Evolutionary conservation across 805 yeast species (phyloP).

Genomic region (Soucietia sequanensis): DNA sequence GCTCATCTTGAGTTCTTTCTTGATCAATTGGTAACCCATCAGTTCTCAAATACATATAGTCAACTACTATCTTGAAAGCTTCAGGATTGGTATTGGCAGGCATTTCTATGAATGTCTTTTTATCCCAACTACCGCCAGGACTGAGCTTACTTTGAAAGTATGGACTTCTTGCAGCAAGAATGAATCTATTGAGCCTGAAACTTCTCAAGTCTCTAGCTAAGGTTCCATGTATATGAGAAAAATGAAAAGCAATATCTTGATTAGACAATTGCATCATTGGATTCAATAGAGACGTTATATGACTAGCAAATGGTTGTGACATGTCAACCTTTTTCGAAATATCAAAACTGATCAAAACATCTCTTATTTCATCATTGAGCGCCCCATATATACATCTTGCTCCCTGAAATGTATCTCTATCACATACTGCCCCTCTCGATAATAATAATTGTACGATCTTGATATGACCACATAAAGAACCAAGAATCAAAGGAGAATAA

Average conservation of each 20-base stretch:
- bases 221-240: conserved; percentile 16
- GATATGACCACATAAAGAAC: conserved; percentile 74
- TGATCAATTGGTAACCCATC: conserved; percentile 25
- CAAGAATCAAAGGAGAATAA: conserved; percentile 70
- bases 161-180: conserved; percentile 34
- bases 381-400: conserved; percentile 78
- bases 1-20: conserved; percentile 8
- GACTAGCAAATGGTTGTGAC: conserved; percentile 71
- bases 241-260: conserved; percentile 31
- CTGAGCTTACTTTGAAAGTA: conserved; percentile 20
- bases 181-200: conserved; percentile 26
- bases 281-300: conserved; percentile 50
- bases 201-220: conserved; percentile 9
- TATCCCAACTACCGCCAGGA: conserved; percentile 20
- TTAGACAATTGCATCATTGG: conserved; percentile 20
- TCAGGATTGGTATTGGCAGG: conserved; percentile 13
- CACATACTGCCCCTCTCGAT: conserved; percentile 69
- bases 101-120: conserved; percentile 14
- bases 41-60: conserved; percentile 32
- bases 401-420: conserved; percentile 79
- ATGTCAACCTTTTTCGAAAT: conserved; percentile 67
- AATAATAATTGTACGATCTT: conserved; percentile 59
- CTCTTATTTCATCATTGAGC: conserved; percentile 61
- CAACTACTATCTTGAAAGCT: conserved; percentile 22
- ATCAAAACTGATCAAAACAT: conserved; percentile 56